phyloP scores from a whole-genome alignment of 1,139 yeast genomes.

The Hanseniaspora sp. region DNA sequence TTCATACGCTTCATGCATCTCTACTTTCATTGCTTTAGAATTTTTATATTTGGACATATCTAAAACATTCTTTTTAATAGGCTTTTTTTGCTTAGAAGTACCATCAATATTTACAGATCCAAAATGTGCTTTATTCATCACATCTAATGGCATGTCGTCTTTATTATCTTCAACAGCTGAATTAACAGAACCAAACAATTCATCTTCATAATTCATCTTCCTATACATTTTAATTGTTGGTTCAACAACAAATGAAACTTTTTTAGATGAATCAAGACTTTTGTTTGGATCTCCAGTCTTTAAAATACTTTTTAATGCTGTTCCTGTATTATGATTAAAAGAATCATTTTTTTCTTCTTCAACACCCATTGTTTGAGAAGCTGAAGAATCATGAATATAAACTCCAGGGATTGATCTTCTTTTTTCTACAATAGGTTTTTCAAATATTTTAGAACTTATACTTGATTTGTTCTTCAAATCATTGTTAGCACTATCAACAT shows the following conservation, averaged over 20 bases:
- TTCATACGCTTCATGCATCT: slow-evolving; percentile 8
- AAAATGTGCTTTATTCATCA: not conserved
- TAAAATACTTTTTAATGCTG: not conserved
- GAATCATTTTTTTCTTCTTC: not conserved
- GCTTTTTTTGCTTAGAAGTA: not conserved
- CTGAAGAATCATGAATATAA: slow-evolving; percentile 12
- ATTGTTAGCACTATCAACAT: not conserved
- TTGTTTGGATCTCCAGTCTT: not conserved
- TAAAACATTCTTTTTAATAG: slow-evolving; percentile 1
- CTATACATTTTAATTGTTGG: slow-evolving; percentile 5
- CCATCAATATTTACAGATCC: slow-evolving; percentile 4
- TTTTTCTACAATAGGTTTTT: not conserved
- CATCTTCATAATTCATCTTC: slow-evolving; percentile 3
- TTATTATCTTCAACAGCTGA: not conserved
- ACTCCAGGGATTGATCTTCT: not conserved
- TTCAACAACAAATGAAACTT: slow-evolving; percentile 5
- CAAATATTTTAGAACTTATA: not conserved
- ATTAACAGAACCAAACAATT: not conserved
- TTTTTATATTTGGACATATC: slow-evolving; percentile 8
- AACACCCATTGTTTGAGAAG: not conserved
- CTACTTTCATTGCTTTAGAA: not conserved
- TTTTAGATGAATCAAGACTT: not conserved
- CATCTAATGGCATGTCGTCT: not conserved
- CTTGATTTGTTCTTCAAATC: not conserved
- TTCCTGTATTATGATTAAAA: not conserved